These are phyloP conservation scores for Strigomonas culicis DNA, from an alignment of 208 protist genomes.

Conservation along the genomic window DNA sequence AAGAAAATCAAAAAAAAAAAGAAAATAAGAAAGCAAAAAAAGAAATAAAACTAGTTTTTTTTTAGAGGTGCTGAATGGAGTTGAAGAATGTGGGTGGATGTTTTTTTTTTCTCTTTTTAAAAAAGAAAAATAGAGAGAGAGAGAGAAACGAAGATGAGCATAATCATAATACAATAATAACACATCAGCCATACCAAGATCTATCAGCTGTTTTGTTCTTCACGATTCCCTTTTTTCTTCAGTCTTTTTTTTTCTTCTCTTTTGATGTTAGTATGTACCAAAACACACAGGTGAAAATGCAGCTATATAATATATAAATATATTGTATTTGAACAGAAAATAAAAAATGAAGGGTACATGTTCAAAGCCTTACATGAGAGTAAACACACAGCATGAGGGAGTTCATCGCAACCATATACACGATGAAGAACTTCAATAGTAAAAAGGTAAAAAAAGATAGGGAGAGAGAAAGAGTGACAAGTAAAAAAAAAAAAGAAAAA, in stretches of 20 bases:
- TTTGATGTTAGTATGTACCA: not conserved
- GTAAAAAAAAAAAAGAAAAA: constrained; percentile 11
- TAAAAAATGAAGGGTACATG: not conserved
- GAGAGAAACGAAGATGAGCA: too few relatives aligned
- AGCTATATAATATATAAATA: not conserved
- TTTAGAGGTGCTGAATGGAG: not conserved
- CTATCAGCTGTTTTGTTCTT: not conserved
- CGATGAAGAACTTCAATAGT: not conserved
- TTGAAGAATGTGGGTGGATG: not conserved
- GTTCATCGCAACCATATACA: too few relatives aligned
- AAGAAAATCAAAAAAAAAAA: constrained; percentile 11
- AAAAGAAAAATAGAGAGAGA: too few relatives aligned
- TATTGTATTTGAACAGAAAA: not conserved
- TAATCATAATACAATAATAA: too few relatives aligned
- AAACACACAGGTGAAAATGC: too few relatives aligned
- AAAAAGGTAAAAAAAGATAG: not conserved
- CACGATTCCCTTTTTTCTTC: not conserved
- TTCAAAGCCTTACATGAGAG: not conserved
- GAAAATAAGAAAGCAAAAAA: constrained; percentile 4
- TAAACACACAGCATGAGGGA: not conserved
- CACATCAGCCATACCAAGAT: too few relatives aligned
- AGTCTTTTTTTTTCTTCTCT: constrained; percentile 6
- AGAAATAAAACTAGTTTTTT: not conserved
- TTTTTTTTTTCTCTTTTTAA: not conserved
- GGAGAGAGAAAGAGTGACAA: constrained; percentile 4